Conservation (phyloP, 768 basidiomycete genomes). For the Suillus hirtellus region DNA sequence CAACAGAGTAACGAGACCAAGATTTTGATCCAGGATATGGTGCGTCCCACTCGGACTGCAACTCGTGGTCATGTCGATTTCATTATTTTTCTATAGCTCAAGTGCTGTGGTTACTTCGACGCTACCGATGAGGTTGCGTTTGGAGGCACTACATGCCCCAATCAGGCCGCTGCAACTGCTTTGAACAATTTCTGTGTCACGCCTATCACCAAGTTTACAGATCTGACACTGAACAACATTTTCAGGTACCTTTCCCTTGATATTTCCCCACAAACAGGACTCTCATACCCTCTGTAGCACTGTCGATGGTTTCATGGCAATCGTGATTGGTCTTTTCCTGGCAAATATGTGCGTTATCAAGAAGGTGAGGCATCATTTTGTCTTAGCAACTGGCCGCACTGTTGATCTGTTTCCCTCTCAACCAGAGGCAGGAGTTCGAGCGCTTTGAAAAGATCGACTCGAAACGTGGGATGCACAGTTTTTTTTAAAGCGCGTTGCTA, state of each 20-base stretch:
- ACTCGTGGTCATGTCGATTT: neutral
- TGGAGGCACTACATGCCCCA: slow-evolving; percentile 62
- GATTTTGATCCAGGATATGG: slow-evolving; percentile 71
- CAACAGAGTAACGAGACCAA: slow-evolving; percentile 45
- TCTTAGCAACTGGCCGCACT: neutral
- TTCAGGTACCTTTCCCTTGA: slow-evolving; percentile 67
- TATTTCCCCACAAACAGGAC: neutral
- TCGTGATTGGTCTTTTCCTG: slow-evolving; percentile 73
- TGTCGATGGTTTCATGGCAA: slow-evolving; percentile 82
- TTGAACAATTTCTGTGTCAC: slow-evolving; percentile 65
- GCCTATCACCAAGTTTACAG: slow-evolving; percentile 66
- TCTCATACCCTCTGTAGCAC: slow-evolving; percentile 37
- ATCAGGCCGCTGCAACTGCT: slow-evolving; percentile 37
- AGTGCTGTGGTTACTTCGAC: slow-evolving; percentile 86
- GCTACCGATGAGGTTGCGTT: slow-evolving; percentile 58
- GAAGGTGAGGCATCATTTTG: slow-evolving; percentile 44
- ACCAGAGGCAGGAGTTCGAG: slow-evolving; percentile 73
- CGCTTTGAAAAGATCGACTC: slow-evolving; percentile 89
- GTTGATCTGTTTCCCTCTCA: slow-evolving; percentile 14
- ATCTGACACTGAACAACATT: slow-evolving; percentile 72
- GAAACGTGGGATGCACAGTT: slow-evolving; percentile 84
- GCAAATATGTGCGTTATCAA: slow-evolving; percentile 87
- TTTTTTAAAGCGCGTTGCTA: slow-evolving; percentile 56
- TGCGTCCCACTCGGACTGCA: slow-evolving; percentile 32
- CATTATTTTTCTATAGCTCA: slow-evolving; percentile 47